Evolutionary conservation across 2,329 filamentous ascomycete species (phyloP), one percentile per base, ranked within the genome.

Genomic region (Sphaerulina musiva): DNA sequence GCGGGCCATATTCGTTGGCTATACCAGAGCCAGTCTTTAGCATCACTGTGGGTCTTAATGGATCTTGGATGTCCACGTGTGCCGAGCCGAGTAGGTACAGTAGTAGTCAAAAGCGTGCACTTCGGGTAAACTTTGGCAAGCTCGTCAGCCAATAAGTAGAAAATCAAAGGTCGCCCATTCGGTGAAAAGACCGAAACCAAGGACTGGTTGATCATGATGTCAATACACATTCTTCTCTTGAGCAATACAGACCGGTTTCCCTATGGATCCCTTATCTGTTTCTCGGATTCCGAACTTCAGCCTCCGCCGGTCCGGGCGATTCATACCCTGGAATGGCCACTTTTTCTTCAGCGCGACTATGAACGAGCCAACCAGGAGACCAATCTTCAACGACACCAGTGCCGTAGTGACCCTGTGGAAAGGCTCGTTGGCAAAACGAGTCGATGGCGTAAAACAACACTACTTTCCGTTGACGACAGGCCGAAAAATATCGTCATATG

Each of bases 361-460:
- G 46, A 50, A 50, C 6, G n/a, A 38, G 20, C 41, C 57, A 11
- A 31, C 54, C 8, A 62, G 20, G 42, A 23, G 43, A 29, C 52
- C 53, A 34, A 64, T 17, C 32, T 46, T 51, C 44, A 54, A 43
- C 46, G 43, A 55, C 23, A 53, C 46, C 20, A 65, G 48, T 6
- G 62, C 12, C 29, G 54, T 48, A 31, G 65, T 29, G 0, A 65
- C 11, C 11, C 49, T 31, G 20, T 68, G 60, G 7, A 66, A 47
- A 1, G 67, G 7, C 40, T 55, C 47, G 3, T 69, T 41, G 3
- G 65, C 68, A 64, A 60, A 66, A n/a, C 31, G 40, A 1, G 64
- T 68, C 58, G 69, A 66, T 10, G 68, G 70, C 3, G 55, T 63
- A 65, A 7, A 62, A 38, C 29, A 12, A 26, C 23, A 10, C 49